Conservation (phyloP, 768 basidiomycete genomes). For the Russula olivacea region DNA sequence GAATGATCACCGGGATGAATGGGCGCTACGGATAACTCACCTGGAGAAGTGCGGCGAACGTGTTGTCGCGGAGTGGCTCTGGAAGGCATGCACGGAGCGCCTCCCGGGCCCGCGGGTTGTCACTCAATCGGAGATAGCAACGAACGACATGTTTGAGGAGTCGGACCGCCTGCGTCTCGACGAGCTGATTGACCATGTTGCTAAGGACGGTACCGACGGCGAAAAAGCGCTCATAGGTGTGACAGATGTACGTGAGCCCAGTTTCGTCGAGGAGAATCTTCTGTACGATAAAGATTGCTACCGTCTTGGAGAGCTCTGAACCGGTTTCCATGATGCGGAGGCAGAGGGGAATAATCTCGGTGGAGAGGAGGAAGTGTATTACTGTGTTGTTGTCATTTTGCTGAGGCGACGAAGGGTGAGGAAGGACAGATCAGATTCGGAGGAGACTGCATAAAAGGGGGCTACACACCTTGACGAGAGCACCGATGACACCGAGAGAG, state of each 20-base stretch:
- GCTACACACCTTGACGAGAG: conserved; percentile 79
- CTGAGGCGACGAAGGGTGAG: conserved; percentile 35
- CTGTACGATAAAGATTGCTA: conserved; percentile 99
- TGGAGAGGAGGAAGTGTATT: conserved; percentile 97
- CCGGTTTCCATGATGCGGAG: conserved; percentile 99
- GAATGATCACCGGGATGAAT: neutral
- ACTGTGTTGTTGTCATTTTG: conserved; percentile 99
- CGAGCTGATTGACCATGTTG: conserved; percentile 98
- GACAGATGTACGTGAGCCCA: conserved; percentile 96
- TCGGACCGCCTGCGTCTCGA: conserved; percentile 95
- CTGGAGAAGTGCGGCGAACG: conserved; percentile 88
- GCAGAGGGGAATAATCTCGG: conserved; percentile 98
- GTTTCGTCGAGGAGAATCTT: conserved; percentile 97
- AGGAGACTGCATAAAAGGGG: neutral
- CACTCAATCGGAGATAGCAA: conserved; percentile 92
- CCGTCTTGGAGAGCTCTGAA: conserved; percentile 96
- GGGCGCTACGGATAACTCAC: conserved; percentile 36
- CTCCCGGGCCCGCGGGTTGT: conserved; percentile 93
- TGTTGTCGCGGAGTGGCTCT: conserved; percentile 90
- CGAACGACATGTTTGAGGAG: conserved; percentile 96
- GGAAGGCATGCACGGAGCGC: conserved; percentile 93
- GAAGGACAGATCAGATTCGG: conserved; percentile 5
- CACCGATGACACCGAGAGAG: conserved; percentile 98
- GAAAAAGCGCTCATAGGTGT: conserved; percentile 99
- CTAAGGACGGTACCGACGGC: conserved; percentile 97